Evolutionary conservation across 2,329 filamentous ascomycete species (phyloP).

Genomic region (Zalaria obscura): DNA sequence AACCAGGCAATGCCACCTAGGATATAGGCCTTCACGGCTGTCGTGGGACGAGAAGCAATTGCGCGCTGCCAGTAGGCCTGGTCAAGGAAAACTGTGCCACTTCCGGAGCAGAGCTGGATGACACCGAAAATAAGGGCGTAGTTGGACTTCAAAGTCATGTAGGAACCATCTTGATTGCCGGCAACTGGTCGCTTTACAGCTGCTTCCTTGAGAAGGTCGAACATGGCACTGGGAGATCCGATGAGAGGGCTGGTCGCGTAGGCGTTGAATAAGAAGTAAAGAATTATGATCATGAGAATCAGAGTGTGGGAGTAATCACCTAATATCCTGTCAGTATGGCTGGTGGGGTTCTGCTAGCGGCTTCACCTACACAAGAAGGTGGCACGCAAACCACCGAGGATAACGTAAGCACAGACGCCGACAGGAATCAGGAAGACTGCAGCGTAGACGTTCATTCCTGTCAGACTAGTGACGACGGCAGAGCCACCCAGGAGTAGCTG

Average conservation of each 20-base stretch:
- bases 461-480: slow-evolving; percentile 27
- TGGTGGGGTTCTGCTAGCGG: neutral
- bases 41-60: slow-evolving; percentile 23
- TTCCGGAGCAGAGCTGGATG: slow-evolving; percentile 24
- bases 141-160: slow-evolving; percentile 25
- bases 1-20: slow-evolving; percentile 34
- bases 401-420: slow-evolving; percentile 23
- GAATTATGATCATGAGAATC: slow-evolving; percentile 28
- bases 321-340: slow-evolving; percentile 29
- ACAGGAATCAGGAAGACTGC: slow-evolving; percentile 28
- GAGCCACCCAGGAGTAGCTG: slow-evolving; percentile 28
- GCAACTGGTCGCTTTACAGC: slow-evolving; percentile 21
- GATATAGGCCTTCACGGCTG: slow-evolving; percentile 22
- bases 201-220: slow-evolving; percentile 24
- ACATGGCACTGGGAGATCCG: slow-evolving; percentile 24
- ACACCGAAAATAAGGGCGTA: slow-evolving; percentile 27
- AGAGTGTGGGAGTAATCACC: slow-evolving; percentile 24
- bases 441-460: slow-evolving; percentile 29
- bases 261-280: slow-evolving; percentile 29
- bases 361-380: slow-evolving; percentile 21
- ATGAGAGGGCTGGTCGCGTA: slow-evolving; percentile 25
- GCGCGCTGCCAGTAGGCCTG: slow-evolving; percentile 34
- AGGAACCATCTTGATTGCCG: slow-evolving; percentile 26
- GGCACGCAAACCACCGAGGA: slow-evolving; percentile 24
- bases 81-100: slow-evolving; percentile 16